Percentiles rank a stretch among this genome's conserved stretches.
These are phyloP conservation scores for Ophiostoma montium DNA, from an alignment of 2,329 filamentous ascomycete species.

Conservation along the genomic window DNA sequence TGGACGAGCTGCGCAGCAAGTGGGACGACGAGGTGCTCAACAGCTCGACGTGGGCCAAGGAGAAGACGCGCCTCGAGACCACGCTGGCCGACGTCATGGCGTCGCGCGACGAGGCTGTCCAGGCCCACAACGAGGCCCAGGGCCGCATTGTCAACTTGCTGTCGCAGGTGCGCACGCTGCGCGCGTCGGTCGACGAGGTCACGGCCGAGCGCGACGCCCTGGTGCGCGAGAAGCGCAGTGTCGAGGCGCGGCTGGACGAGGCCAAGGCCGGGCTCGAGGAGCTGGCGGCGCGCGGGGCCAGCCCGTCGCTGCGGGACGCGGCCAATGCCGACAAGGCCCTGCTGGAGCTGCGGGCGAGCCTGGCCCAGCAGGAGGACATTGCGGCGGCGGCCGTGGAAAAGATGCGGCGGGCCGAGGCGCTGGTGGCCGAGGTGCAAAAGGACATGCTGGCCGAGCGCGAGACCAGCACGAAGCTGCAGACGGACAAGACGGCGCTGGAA, in stretches of 20 bases:
- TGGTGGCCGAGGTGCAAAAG: slow-evolving; percentile 81
- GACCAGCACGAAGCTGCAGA: slow-evolving; percentile 64
- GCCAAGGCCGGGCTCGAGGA: slow-evolving; percentile 82
- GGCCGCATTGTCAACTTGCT: slow-evolving; percentile 81
- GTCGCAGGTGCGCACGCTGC: slow-evolving; percentile 74
- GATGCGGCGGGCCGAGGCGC: slow-evolving; percentile 85
- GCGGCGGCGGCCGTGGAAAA: slow-evolving; percentile 86
- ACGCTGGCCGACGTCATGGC: slow-evolving; percentile 78
- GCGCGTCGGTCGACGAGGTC: slow-evolving; percentile 74
- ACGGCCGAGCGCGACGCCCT: slow-evolving; percentile 73
- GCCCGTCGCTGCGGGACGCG: slow-evolving; percentile 75
- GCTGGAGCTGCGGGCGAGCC: slow-evolving; percentile 71
- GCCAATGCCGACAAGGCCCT: slow-evolving; percentile 67
- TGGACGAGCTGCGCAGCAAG: slow-evolving; percentile 86
- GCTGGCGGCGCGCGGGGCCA: slow-evolving; percentile 69
- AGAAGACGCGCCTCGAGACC: slow-evolving; percentile 82
- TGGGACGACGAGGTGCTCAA: slow-evolving; percentile 98
- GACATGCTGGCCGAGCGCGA: slow-evolving; percentile 82
- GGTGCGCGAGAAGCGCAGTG: slow-evolving; percentile 74
- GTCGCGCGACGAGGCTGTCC: slow-evolving; percentile 85
- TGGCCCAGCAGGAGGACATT: slow-evolving; percentile 89
- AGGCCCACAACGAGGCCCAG: slow-evolving; percentile 89
- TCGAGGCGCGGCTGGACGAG: slow-evolving; percentile 75
- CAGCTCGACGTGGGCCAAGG: slow-evolving; percentile 95
- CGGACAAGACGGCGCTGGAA: slow-evolving; percentile 79